phyloP scores from a whole-genome alignment of 139 green algal species.

The Coccomyxa sp. region DNA sequence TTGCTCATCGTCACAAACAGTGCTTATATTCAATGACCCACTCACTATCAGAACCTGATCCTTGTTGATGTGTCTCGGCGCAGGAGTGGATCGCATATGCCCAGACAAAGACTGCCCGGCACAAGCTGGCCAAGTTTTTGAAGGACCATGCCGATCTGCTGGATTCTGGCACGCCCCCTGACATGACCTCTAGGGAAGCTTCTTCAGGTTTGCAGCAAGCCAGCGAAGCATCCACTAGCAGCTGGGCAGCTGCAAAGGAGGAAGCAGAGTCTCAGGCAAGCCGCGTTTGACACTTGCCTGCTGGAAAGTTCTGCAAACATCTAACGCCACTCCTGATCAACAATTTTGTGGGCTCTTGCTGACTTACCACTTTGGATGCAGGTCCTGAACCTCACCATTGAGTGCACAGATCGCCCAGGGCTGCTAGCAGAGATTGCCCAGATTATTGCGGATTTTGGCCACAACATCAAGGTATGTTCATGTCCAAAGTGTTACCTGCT shows the following conservation, averaged over 20 bases:
- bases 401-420: constrained; percentile 46
- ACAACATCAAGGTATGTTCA: constrained; percentile 50
- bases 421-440: constrained; percentile 48
- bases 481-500: background rate
- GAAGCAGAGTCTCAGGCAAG: background rate
- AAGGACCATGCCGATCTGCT: constrained; percentile 39
- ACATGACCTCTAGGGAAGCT: background rate
- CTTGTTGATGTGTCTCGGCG: background rate
- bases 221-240: background rate
- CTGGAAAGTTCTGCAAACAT: background rate
- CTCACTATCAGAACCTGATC: background rate
- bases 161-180: background rate
- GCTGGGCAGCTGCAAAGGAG: background rate
- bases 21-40: no score
- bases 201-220: background rate
- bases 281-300: background rate
- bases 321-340: background rate
- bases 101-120: constrained; percentile 46
- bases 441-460: constrained; percentile 35
- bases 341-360: background rate
- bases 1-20: no score
- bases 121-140: constrained; percentile 69
- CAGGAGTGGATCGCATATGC: constrained; percentile 15
- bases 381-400: constrained; percentile 23
- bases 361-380: background rate